A percentile compares a stretch with the other conserved stretches of the same genome.
Conservation (phyloP, 306 rosid species). For the Ziziphus jujuba region DNA sequence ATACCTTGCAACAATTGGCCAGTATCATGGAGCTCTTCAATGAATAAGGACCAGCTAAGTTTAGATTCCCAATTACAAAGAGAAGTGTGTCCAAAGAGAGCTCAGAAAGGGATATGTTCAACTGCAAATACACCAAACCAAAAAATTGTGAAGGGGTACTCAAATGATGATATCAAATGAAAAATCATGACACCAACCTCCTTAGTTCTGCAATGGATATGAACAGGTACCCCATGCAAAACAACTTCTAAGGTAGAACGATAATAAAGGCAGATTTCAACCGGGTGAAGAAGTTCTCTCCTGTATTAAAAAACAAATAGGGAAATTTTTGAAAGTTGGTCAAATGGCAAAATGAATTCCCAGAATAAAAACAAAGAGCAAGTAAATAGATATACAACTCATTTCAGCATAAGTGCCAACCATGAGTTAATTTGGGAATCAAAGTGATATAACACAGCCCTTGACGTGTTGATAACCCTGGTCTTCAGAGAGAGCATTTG, state of each 20-base stretch:
- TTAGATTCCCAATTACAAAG: slow-evolving; percentile 70
- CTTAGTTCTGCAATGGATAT: slow-evolving; percentile 65
- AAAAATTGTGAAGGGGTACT: slow-evolving; percentile 22
- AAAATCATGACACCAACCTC: slow-evolving; percentile 50
- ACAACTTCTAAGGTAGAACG: slow-evolving; percentile 52
- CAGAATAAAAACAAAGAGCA: background rate
- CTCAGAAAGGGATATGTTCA: slow-evolving; percentile 67
- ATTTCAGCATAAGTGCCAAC: slow-evolving; percentile 40
- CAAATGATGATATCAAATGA: slow-evolving; percentile 30
- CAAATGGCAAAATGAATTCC: slow-evolving; percentile 10
- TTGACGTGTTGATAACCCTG: slow-evolving; percentile 72
- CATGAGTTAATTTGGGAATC: slow-evolving; percentile 65
- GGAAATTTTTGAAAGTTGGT: slow-evolving; percentile 6
- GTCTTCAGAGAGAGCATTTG: slow-evolving; percentile 61
- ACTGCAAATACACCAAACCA: slow-evolving; percentile 46
- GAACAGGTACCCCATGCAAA: slow-evolving; percentile 60
- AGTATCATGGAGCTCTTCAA: slow-evolving; percentile 61
- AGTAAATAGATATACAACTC: slow-evolving; percentile 17
- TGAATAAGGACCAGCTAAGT: slow-evolving; percentile 83
- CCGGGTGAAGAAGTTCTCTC: slow-evolving; percentile 74
- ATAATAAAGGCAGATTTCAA: slow-evolving; percentile 62
- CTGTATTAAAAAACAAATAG: slow-evolving; percentile 37
- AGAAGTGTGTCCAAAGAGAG: slow-evolving; percentile 81
- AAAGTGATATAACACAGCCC: slow-evolving; percentile 54
- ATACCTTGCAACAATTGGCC: slow-evolving; percentile 89